Conservation (phyloP, 2,329 filamentous ascomycete genomes). For the Orbilia ellipsospora region DNA sequence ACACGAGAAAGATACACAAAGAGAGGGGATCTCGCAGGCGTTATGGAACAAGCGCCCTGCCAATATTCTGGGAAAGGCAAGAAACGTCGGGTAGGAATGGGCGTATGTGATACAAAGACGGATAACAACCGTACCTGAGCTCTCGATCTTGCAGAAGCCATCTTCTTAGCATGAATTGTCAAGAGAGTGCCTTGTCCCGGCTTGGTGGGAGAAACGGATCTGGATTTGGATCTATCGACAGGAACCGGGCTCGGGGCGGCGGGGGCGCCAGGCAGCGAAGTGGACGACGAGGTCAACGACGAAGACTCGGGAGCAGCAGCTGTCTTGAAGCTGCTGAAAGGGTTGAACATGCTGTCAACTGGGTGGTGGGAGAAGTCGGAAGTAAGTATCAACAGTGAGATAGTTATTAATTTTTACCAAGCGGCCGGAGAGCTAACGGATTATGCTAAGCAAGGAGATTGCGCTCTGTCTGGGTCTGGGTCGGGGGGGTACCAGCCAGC, state of each 20-base stretch:
- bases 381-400: no score
- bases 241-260: constrained; percentile 14
- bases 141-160: constrained; percentile 45
- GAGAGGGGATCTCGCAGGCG: constrained; percentile 32
- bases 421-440: neutral
- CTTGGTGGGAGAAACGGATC: constrained; percentile 44
- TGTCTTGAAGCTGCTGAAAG: constrained; percentile 23
- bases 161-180: constrained; percentile 53
- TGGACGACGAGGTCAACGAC: neutral
- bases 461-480: no score
- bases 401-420: neutral
- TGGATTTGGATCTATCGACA: constrained; percentile 25
- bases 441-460: neutral
- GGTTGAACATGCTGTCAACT: constrained; percentile 37
- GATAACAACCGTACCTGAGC: constrained; percentile 36
- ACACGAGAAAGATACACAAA: neutral
- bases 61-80: neutral
- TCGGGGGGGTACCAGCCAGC: neutral
- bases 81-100: no score
- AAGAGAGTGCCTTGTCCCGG: constrained; percentile 50
- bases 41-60: neutral
- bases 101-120: no score
- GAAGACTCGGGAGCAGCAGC: constrained; percentile 19
- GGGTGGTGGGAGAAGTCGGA: neutral
- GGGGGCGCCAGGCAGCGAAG: constrained; percentile 1